Conservation (phyloP, 345 rosid species). For the Gossypium herbaceum region DNA sequence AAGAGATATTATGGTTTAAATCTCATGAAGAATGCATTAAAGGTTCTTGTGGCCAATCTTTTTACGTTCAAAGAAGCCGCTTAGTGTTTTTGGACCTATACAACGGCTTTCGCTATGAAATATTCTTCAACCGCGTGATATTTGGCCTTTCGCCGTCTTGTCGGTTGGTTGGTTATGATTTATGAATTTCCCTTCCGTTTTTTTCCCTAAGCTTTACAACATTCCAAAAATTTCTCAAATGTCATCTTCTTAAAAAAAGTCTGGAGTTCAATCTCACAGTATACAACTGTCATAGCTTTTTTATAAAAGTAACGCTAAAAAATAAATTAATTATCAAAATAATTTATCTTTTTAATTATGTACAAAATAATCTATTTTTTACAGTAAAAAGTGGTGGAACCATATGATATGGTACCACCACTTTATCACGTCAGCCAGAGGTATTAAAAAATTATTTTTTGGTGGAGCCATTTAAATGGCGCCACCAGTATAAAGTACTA, state of each 20-base stretch:
- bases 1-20: background rate
- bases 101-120: constrained; percentile 36
- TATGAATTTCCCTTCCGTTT: background rate
- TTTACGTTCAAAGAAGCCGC: constrained; percentile 13
- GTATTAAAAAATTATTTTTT: no score
- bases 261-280: no score
- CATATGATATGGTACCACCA: no score
- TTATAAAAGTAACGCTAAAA: no score
- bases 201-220: background rate
- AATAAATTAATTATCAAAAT: no score
- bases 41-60: constrained; percentile 23
- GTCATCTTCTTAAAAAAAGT: background rate
- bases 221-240: background rate
- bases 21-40: constrained; percentile 24
- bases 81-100: constrained; percentile 18
- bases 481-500: no score
- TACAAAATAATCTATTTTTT: no score
- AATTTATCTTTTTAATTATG: no score
- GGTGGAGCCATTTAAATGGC: no score
- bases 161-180: constrained; percentile 16
- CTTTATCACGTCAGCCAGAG: no score
- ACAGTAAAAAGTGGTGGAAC: no score
- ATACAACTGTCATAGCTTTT: no score
- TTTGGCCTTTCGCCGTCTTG: constrained; percentile 18
- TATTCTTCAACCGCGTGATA: constrained; percentile 39